Evolutionary conservation across 116 monocot species (phyloP), one percentile per base, ranked within the genome.

Genomic region (Papilionanthe hybrid): DNA sequence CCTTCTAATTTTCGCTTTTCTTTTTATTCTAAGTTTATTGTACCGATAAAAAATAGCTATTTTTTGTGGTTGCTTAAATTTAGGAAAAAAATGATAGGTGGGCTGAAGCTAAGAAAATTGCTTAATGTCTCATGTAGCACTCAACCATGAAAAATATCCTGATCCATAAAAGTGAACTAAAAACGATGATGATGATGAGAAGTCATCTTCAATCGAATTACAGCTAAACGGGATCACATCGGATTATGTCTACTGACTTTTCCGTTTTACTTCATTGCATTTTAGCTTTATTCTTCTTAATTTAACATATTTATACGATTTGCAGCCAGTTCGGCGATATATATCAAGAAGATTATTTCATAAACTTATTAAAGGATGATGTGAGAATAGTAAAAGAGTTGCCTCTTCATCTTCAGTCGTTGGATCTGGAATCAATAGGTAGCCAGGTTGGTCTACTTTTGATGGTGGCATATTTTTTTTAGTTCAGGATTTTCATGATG

Each of bases 241-340:
- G 7, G 8, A 25, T 65, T 65, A 25, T 65, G 23, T 5, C 65
- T 9, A 65, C 9, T 2, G 65, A 27, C 65, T 25, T 9, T 65
- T 65, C 23, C 65, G 8, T 53, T 53, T 15, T 65, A 65, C 65
- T 11, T 22, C 27, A 65, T 65, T 65, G 65, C 22, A 25, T 11
- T 25, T 65, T 65, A 25, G 2, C 65, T 25, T 65, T 22, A 25
- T 65, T 23, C 5, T 18, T 71, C 0, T 18, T 71, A 41, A 71
- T 3, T 53, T 15, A 71, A 71, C 41, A 32, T 4, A 49, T 50
- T 17, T 49, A 66, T 42, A 27, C 78, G 27, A 37, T 83, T 77
- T 86, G 86, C 91, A 96, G 96, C 82, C 96, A 96, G 79, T 93
- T 96, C 79, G 90, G 93, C 71, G 91, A 96, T 82, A 91, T 96